These are phyloP conservation scores for Dryas octopetala DNA, from an alignment of 306 rosid species.

Conservation along the genomic window DNA sequence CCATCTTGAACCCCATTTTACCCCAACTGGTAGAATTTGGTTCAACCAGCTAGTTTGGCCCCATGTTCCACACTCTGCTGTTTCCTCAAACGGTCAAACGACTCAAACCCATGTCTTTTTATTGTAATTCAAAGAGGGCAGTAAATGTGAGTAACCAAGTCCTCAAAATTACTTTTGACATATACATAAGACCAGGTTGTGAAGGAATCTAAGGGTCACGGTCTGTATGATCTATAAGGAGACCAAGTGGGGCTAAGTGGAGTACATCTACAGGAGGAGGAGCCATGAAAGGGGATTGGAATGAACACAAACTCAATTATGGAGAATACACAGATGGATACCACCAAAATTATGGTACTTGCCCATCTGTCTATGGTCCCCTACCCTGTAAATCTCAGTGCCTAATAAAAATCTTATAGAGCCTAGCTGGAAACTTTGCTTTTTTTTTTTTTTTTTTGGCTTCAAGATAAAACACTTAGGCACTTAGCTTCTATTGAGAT, in stretches of 20 bases:
- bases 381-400: constrained; percentile 51
- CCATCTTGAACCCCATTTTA: constrained; percentile 10
- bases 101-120: too few relatives aligned
- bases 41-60: background rate
- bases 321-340: constrained; percentile 41
- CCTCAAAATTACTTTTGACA: constrained; percentile 1
- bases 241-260: constrained; percentile 42
- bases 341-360: constrained; percentile 49
- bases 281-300: constrained; percentile 37
- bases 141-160: background rate
- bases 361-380: constrained; percentile 57
- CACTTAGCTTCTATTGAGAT: constrained; percentile 22
- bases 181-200: constrained; percentile 10
- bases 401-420: constrained; percentile 25
- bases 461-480: constrained; percentile 1
- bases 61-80: too few relatives aligned
- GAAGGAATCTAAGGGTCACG: constrained; percentile 38
- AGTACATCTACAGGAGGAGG: constrained; percentile 38
- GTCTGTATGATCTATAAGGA: constrained; percentile 29
- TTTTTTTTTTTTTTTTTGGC: constrained; percentile 4
- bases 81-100: too few relatives aligned
- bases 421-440: constrained; percentile 49
- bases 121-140: background rate
- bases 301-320: constrained; percentile 51
- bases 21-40: constrained; percentile 16